Conservation (phyloP, 371 early-diverging fungal species). For the Syncephalastrum contaminatum region DNA sequence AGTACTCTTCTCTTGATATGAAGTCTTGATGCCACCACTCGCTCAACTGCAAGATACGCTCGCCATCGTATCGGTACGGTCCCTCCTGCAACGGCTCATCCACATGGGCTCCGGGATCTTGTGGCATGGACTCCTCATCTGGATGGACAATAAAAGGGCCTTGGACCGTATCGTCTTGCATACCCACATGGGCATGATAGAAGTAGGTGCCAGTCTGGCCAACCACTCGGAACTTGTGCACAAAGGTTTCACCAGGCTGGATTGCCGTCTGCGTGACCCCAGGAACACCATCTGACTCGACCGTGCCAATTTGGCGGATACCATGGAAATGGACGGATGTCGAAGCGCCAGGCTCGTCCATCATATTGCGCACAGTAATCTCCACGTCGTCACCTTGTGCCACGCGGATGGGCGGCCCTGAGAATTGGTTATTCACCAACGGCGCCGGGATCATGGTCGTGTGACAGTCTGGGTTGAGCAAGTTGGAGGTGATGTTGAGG, state of each 20-base stretch:
- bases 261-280: constrained; percentile 55
- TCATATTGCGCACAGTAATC: constrained; percentile 31
- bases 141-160: constrained; percentile 47
- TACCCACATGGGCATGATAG: constrained; percentile 48
- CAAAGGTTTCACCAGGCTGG: constrained; percentile 41
- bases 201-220: constrained; percentile 53
- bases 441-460: constrained; percentile 10
- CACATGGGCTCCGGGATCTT: background rate
- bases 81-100: constrained; percentile 9
- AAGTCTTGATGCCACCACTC: constrained; percentile 48
- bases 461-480: constrained; percentile 33
- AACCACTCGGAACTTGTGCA: constrained; percentile 40
- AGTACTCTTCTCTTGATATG: constrained; percentile 16
- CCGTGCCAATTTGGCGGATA: constrained; percentile 35
- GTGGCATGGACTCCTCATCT: constrained; percentile 23
- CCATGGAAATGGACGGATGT: constrained; percentile 45
- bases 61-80: constrained; percentile 43
- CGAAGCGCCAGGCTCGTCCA: constrained; percentile 5
- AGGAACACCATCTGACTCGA: constrained; percentile 56
- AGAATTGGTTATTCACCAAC: constrained; percentile 42
- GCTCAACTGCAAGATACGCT: constrained; percentile 33
- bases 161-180: constrained; percentile 47
- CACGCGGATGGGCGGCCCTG: constrained; percentile 42
- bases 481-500: constrained; percentile 13
- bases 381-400: constrained; percentile 33